Evolutionary conservation across 139 green algal genomes (phyloP), one percentile per base, ranked within the genome.

Genomic region (Chlorella vulgaris): DNA sequence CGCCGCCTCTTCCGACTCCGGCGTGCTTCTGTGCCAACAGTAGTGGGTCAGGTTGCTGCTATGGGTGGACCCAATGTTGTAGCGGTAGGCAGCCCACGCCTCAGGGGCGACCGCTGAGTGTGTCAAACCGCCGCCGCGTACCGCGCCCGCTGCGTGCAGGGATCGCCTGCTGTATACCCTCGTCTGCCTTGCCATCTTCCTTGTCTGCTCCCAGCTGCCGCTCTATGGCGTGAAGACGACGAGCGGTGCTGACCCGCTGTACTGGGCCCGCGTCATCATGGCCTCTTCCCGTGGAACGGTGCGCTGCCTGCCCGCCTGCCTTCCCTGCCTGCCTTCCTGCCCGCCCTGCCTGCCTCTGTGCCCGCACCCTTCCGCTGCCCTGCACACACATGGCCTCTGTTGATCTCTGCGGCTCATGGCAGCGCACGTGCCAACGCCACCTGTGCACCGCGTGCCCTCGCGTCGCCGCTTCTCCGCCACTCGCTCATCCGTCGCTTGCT

Each of bases 201-300:
- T 99, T 31, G 96, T 99, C 0, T 99, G 96, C 89, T 96, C 90
- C 19, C 96, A 99, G 85, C 93, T 99, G 67, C 96, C 96, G 21
- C 92, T 99, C 1, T 99, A 99, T 89, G 96, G 96, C 80, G 98
- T 99, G 83, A 91, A 97, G 70, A 94, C 91, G 50, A 95, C 93
- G 81, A 88, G 84, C 36, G 92, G 92, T 71, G 92, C 91, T 0
- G 96, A 99, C 88, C 96, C 96, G 13, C 97, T 99, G 86, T 99
- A 99, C 86, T 99, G 96, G 95, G 93, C 94, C n/a, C 94, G 96
- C 61, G 95, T 98, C 10, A 99, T 99, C 88, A 97, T 99, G 93
- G 96, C 96, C 13, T 97, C 91, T 47, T 98, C 97, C 84, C 84
- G 84, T 42, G 76, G 76, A 47, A 81, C 76, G 31, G 76, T 80